phyloP scores from a whole-genome alignment of 495 filamentous ascomycete species.

The Annulohypoxylon bovei region DNA sequence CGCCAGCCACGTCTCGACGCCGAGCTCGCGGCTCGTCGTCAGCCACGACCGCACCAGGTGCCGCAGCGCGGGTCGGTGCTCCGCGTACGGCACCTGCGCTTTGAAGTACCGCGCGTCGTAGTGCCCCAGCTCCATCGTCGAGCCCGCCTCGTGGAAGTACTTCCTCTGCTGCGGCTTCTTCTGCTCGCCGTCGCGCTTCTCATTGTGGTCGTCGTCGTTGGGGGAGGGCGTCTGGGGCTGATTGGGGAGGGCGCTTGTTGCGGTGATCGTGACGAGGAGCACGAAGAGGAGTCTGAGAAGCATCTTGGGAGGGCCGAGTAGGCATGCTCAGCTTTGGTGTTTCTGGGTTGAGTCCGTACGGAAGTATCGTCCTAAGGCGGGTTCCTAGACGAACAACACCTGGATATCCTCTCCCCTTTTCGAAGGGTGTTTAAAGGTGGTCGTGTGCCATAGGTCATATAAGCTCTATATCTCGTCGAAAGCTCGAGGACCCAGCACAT shows the following conservation, averaged over 20 bases:
- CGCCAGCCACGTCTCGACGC: constrained; percentile 85
- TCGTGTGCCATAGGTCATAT: not conserved
- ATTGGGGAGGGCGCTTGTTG: not conserved
- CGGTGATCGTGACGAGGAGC: not conserved
- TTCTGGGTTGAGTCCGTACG: not conserved
- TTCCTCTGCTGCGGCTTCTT: constrained; percentile 43
- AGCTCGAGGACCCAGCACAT: not conserved
- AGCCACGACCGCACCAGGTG: constrained; percentile 81
- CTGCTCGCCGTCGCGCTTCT: not conserved
- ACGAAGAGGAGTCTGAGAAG: constrained; percentile 7
- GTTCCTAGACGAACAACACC: not conserved
- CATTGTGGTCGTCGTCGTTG: not conserved
- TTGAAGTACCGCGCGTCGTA: constrained; percentile 79
- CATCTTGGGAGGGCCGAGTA: constrained; percentile 16
- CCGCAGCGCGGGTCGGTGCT: constrained; percentile 69
- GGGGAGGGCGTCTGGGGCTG: not conserved
- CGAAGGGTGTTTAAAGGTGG: not conserved
- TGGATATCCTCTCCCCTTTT: not conserved
- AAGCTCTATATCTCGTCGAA: not conserved
- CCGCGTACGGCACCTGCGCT: constrained; percentile 66
- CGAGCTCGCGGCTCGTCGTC: constrained; percentile 67
- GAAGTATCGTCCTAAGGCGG: not conserved
- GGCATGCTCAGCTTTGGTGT: not conserved
- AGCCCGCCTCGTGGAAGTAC: constrained; percentile 68
- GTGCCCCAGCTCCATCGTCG: constrained; percentile 66